Evolutionary conservation across 2,329 filamentous ascomycete genomes (phyloP), one percentile per base, ranked within the genome.

Genomic region (Fusarium anthophilum): DNA sequence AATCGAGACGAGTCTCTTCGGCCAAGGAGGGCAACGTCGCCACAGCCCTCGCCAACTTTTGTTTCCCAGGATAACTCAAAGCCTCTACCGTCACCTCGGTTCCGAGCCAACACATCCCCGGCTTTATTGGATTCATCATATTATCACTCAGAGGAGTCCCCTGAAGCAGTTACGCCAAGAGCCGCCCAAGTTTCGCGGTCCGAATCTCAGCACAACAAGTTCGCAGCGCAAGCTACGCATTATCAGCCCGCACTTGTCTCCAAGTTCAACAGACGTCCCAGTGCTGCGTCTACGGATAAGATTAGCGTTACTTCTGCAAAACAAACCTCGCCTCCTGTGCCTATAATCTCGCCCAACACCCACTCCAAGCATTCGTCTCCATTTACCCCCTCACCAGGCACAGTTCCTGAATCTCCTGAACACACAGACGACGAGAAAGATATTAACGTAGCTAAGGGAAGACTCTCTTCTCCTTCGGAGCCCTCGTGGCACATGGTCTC

Each of bases 31-130:
- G 85, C 83, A 28, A 87, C 86, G 6, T 89, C 89, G 9, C 87
- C 88, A 6, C 83, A 86, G 44, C 82, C 83, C 26, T 87, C 87
- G 13, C 87, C 88, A 2, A 79, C 80, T 1, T 83, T 87, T 37
- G 50, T 26, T 39, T 47, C 48, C 2, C 24, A 26, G 15, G 39
- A 72, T 38, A 63, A 32, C 8, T 65, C 69, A 41, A 74, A 72
- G 26, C 71, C 71, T 28, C 83, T 85, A 14, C 66, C 63, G 44
- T 77, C 77, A n/a, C 82, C 86, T 6, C 84, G 83, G 9, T 73
- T 81, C 26, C 86, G 89, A 35, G 88, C 89, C 5, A 88, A 89
- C 72, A 91, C 89, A 8, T 88, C 87, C 20, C 88, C 89, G 5
- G 86, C 86, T 20, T 79, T 81, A 26, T 78, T 87, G 11, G 81